Evolutionary conservation across 257 asterid species (phyloP).

Genomic region (Solanum pennellii): DNA sequence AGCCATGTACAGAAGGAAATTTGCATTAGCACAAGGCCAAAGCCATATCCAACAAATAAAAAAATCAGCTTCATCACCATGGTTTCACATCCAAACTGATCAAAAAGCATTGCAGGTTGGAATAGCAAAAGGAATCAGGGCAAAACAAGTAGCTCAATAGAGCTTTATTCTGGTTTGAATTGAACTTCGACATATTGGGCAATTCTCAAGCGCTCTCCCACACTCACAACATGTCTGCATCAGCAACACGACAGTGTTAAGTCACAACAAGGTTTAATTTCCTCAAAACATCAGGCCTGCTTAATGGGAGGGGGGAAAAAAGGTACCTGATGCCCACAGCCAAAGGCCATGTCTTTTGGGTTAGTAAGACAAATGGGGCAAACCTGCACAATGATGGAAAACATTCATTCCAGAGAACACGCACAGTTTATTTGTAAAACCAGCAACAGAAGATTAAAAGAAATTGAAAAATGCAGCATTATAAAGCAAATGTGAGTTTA

Average conservation of each 20-base stretch:
- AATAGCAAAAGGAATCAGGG: not conserved
- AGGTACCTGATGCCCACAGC: conserved; percentile 93
- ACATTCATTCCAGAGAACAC: not conserved
- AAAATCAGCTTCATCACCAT: not conserved
- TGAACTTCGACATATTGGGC: conserved; percentile 70
- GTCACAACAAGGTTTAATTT: not conserved
- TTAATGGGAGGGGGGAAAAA: not conserved
- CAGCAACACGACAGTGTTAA: not conserved
- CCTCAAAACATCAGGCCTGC: not conserved
- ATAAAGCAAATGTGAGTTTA: not conserved
- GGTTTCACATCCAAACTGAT: not conserved
- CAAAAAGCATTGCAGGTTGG: not conserved
- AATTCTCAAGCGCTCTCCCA: conserved; percentile 46
- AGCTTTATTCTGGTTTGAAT: conserved; percentile 80
- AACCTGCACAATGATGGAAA: conserved; percentile 29
- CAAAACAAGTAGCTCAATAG: conserved; percentile 22
- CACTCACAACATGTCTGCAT: conserved; percentile 73
- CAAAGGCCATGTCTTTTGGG: conserved; percentile 94
- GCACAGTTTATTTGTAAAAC: not conserved
- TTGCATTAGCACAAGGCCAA: not conserved
- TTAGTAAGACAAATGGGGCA: conserved; percentile 86
- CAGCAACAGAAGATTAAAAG: not conserved
- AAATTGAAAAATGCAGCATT: not conserved
- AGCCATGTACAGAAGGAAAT: not conserved
- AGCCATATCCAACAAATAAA: not conserved